Evolutionary conservation across 257 asterid genomes (phyloP).

Genomic region (Ophiorrhiza pumila): DNA sequence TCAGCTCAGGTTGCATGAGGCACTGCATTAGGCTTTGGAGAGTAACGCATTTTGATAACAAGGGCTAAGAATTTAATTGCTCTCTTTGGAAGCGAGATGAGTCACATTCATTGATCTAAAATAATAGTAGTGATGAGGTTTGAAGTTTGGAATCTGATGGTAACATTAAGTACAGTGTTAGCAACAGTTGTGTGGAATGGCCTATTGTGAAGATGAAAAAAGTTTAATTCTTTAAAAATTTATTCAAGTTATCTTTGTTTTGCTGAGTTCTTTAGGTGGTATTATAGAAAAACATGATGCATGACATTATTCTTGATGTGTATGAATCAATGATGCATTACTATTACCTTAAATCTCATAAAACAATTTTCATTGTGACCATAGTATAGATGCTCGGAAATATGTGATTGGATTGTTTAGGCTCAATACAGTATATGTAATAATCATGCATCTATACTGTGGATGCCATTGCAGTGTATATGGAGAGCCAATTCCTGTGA

Average conservation of each 20-base stretch:
- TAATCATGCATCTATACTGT: background rate
- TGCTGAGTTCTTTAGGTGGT: background rate
- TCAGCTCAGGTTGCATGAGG: background rate
- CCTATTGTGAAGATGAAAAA: background rate
- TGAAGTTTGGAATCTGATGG: background rate
- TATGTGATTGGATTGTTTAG: background rate
- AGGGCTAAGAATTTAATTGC: background rate
- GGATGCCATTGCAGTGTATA: slow-evolving; percentile 47
- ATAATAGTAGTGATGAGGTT: background rate
- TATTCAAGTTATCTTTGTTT: background rate
- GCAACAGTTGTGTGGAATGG: background rate
- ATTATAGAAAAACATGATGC: background rate
- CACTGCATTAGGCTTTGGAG: background rate
- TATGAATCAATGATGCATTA: background rate
- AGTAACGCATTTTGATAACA: background rate
- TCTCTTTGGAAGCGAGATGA: background rate
- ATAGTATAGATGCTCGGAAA: background rate
- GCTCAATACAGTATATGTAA: background rate
- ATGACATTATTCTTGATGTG: background rate
- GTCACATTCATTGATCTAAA: background rate
- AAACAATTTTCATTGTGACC: background rate
- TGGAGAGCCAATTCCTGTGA: slow-evolving; percentile 82
- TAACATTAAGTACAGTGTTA: background rate
- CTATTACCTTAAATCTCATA: background rate
- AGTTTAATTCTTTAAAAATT: background rate